Evolutionary conservation across 257 asterid species (phyloP).

Genomic region (Buddleja alternifolia): DNA sequence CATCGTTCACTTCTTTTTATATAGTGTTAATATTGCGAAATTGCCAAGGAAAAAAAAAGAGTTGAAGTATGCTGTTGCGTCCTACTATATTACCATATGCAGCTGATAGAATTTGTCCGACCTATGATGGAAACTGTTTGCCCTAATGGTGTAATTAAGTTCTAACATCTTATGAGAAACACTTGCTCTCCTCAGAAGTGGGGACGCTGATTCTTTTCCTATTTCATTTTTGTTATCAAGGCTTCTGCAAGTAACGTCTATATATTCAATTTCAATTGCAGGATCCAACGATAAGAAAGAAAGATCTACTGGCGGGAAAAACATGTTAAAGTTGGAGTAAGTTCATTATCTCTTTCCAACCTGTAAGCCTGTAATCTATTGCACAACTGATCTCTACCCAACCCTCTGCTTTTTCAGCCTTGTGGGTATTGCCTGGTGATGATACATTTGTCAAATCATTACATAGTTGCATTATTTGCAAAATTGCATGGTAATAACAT

Average conservation of each 20-base stretch:
- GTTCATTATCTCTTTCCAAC: conserved; percentile 31
- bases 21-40: neutral
- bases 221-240: conserved; percentile 1
- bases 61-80: neutral
- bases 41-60: neutral
- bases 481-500: conserved; percentile 6
- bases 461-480: neutral
- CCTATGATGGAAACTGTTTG: neutral
- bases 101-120: conserved; percentile 11
- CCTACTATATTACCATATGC: conserved; percentile 14
- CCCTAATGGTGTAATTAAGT: neutral
- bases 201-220: conserved; percentile 7
- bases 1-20: too few relatives aligned
- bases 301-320: conserved; percentile 28
- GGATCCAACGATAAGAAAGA: conserved; percentile 41
- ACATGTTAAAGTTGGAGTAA: conserved; percentile 50
- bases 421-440: neutral
- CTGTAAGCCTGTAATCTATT: neutral
- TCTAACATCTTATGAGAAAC: neutral
- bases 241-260: conserved; percentile 21
- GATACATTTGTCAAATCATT: neutral
- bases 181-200: neutral
- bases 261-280: conserved; percentile 33
- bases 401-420: conserved; percentile 10
- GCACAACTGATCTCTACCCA: neutral